Evolutionary conservation across 352 stramenopile genomes (phyloP).

Genomic region (Phytophthora multivora): DNA sequence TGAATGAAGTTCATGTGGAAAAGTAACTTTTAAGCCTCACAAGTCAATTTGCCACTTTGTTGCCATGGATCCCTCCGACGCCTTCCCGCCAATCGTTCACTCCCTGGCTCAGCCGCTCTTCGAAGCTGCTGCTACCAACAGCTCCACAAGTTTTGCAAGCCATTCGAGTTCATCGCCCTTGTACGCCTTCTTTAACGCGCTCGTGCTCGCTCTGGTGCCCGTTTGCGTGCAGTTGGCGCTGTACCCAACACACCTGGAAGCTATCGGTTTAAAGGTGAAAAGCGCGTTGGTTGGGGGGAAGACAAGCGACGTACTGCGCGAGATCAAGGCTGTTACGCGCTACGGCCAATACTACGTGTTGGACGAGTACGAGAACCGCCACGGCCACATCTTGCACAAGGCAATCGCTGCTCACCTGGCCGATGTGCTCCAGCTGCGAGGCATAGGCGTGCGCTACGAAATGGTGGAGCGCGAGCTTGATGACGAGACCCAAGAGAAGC

Average conservation of each 20-base stretch:
- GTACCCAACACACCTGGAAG: conserved; percentile 27
- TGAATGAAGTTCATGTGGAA: conserved; percentile 9
- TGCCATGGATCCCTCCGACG: conserved; percentile 14
- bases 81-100: conserved; percentile 18
- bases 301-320: conserved; percentile 24
- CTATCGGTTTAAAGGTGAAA: conserved; percentile 7
- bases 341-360: conserved; percentile 38
- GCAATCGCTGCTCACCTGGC: conserved; percentile 43
- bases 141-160: neutral
- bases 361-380: conserved; percentile 33
- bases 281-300: conserved; percentile 13
- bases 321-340: conserved; percentile 30
- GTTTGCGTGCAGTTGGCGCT: conserved; percentile 48
- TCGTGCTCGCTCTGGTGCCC: conserved; percentile 45
- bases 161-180: conserved; percentile 6
- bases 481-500: conserved; percentile 11
- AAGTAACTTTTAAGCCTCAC: neutral
- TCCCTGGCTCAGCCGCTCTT: conserved; percentile 20
- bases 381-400: conserved; percentile 49
- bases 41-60: conserved; percentile 11
- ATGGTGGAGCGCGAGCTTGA: conserved; percentile 39
- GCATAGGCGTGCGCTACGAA: conserved; percentile 42
- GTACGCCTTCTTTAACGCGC: conserved; percentile 36
- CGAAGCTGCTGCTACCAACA: conserved; percentile 10
- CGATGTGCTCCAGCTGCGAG: conserved; percentile 34